Evolutionary conservation across 495 filamentous ascomycete genomes (phyloP).

Genomic region (Umbilicaria muhlenbergii): DNA sequence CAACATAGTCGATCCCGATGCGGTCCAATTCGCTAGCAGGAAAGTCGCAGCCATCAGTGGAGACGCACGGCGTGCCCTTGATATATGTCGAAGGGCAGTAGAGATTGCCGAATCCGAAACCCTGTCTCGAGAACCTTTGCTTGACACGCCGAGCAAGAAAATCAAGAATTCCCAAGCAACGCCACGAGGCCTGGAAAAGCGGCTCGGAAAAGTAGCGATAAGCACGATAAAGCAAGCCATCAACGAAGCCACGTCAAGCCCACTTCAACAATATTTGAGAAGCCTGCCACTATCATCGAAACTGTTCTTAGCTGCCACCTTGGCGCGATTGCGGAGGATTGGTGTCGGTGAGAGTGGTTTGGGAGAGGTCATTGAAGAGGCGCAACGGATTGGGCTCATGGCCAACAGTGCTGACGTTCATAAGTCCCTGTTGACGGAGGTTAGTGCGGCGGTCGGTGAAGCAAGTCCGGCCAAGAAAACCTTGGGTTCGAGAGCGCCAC

Average conservation of each 20-base stretch:
- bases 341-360: constrained; percentile 77
- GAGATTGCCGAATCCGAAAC: constrained; percentile 78
- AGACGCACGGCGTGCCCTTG: constrained; percentile 80
- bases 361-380: constrained; percentile 85
- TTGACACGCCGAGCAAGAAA: constrained; percentile 25
- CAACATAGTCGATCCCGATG: constrained; percentile 81
- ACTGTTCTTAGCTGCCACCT: constrained; percentile 65
- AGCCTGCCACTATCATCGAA: constrained; percentile 68
- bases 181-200: neutral
- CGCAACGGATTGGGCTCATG: constrained; percentile 53
- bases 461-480: neutral
- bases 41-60: constrained; percentile 96
- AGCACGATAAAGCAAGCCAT: constrained; percentile 87
- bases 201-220: constrained; percentile 60
- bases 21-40: constrained; percentile 86
- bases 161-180: constrained; percentile 2
- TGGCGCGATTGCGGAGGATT: constrained; percentile 63
- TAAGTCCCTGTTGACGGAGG: constrained; percentile 7
- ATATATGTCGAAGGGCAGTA: constrained; percentile 91
- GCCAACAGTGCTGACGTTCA: constrained; percentile 19
- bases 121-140: constrained; percentile 16
- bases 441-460: neutral
- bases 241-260: constrained; percentile 82
- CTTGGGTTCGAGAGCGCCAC: constrained; percentile 23
- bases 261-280: constrained; percentile 75